These are phyloP conservation scores for Podaxis sp. DNA, from an alignment of 768 basidiomycete genomes.

Conservation along the genomic window DNA sequence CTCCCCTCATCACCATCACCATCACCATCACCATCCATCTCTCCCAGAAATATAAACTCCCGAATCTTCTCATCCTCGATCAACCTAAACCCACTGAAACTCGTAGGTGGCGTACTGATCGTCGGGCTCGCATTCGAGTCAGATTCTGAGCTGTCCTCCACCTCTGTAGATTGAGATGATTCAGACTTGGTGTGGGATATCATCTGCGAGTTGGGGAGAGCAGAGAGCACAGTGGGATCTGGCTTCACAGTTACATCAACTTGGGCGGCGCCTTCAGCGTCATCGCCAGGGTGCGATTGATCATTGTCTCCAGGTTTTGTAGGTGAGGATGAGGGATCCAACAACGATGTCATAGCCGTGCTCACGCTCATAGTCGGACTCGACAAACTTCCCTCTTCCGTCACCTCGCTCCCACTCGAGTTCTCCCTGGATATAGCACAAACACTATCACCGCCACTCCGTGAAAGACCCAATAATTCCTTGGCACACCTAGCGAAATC, in stretches of 20 bases:
- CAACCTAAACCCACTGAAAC: not conserved
- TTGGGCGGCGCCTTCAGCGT: not conserved
- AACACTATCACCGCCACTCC: constrained; percentile 10
- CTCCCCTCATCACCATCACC: not conserved
- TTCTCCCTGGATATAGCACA: constrained; percentile 9
- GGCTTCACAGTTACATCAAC: not conserved
- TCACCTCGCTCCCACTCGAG: constrained; percentile 5
- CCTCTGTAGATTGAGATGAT: not conserved
- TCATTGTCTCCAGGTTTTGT: constrained; percentile 1
- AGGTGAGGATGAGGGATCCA: constrained; percentile 15
- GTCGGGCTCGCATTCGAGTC: not conserved
- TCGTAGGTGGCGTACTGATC: constrained; percentile 12
- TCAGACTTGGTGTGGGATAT: not conserved
- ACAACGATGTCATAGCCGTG: constrained; percentile 13
- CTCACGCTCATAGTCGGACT: not conserved
- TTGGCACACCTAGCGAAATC: constrained; percentile 23
- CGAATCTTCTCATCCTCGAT: constrained; percentile 14
- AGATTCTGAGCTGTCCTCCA: not conserved
- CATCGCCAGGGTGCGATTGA: not conserved
- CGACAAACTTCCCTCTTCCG: constrained; percentile 1
- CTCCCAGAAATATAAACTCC: constrained; percentile 3
- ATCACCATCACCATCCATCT: not conserved
- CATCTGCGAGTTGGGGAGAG: not conserved
- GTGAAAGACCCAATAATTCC: constrained; percentile 15
- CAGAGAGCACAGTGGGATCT: not conserved